phyloP scores from a whole-genome alignment of 2,329 filamentous ascomycete genomes.

The Zarea fungicola region DNA sequence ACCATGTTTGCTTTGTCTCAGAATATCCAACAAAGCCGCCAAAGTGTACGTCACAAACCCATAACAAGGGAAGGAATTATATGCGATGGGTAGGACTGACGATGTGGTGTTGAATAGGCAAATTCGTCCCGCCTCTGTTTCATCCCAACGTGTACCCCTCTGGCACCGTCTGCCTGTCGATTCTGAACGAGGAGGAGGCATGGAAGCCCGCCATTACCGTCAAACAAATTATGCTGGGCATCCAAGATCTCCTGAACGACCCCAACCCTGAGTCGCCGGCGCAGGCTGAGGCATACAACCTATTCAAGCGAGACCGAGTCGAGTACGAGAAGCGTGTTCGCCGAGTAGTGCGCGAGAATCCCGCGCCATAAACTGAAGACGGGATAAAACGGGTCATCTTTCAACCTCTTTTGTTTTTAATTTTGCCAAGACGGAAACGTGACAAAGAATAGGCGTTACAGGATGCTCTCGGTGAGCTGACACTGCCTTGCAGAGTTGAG shows the following conservation, averaged over 20 bases:
- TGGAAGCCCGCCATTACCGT: slow-evolving; percentile 99
- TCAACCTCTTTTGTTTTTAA: not conserved
- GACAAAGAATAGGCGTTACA: not conserved
- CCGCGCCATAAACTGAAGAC: slow-evolving; percentile 53
- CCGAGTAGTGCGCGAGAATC: slow-evolving; percentile 85
- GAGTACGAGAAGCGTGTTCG: slow-evolving; percentile 88
- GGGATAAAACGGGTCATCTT: not conserved
- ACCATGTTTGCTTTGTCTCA: slow-evolving; percentile 35
- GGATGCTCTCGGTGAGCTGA: not conserved
- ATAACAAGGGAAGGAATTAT: too few relatives aligned
- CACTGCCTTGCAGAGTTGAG: not conserved
- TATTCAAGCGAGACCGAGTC: slow-evolving; percentile 82
- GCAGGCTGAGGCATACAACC: slow-evolving; percentile 93
- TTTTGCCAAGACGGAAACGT: not conserved
- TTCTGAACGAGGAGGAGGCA: slow-evolving; percentile 95
- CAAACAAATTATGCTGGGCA: slow-evolving; percentile 93
- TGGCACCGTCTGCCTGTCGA: slow-evolving; percentile 93
- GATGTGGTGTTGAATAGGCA: too few relatives aligned
- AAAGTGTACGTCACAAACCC: slow-evolving; percentile 68
- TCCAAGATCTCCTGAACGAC: slow-evolving; percentile 92
- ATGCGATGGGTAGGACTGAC: too few relatives aligned
- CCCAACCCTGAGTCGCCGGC: slow-evolving; percentile 96
- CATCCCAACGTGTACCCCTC: slow-evolving; percentile 98
- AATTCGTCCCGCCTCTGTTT: slow-evolving; percentile 93
- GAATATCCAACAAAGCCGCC: slow-evolving; percentile 98